Conservation (phyloP, 352 stramenopile genomes). For the Pythium angustatum region DNA sequence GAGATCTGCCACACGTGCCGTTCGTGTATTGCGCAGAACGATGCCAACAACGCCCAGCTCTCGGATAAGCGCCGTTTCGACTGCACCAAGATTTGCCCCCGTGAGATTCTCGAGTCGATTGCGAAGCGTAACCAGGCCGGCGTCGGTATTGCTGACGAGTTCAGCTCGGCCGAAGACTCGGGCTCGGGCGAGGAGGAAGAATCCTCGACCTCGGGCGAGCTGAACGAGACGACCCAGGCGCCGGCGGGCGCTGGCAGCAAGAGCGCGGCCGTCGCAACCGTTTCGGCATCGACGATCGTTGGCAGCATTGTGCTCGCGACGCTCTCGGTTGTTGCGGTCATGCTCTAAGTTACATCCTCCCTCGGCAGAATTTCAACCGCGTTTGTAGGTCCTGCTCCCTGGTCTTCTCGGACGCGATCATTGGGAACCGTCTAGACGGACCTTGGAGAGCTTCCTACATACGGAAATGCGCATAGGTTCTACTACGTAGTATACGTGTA, state of each 20-base stretch:
- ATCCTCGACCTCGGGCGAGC: not conserved
- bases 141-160: conserved; percentile 60
- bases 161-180: conserved; percentile 34
- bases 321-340: conserved; percentile 14
- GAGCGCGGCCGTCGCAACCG: conserved; percentile 6
- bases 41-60: conserved; percentile 52
- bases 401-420: no score
- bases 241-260: conserved; percentile 1
- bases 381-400: no score
- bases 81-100: conserved; percentile 70
- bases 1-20: conserved; percentile 83
- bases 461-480: no score
- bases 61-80: conserved; percentile 67
- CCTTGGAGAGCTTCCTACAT: no score
- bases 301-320: conserved; percentile 17
- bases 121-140: conserved; percentile 52
- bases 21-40: conserved; percentile 78
- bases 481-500: not conserved
- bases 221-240: conserved; percentile 6
- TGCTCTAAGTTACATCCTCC: conserved; percentile 19
- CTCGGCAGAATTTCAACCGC: no score
- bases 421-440: no score
- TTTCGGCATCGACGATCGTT: conserved; percentile 14
- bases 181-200: conserved; percentile 22
- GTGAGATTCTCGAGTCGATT: conserved; percentile 65